Percentiles rank a stretch among this genome's conserved stretches.
These are phyloP conservation scores for Pseudotsuga menziesii DNA, from an alignment of 75 land plant species.

Conservation along the genomic window DNA sequence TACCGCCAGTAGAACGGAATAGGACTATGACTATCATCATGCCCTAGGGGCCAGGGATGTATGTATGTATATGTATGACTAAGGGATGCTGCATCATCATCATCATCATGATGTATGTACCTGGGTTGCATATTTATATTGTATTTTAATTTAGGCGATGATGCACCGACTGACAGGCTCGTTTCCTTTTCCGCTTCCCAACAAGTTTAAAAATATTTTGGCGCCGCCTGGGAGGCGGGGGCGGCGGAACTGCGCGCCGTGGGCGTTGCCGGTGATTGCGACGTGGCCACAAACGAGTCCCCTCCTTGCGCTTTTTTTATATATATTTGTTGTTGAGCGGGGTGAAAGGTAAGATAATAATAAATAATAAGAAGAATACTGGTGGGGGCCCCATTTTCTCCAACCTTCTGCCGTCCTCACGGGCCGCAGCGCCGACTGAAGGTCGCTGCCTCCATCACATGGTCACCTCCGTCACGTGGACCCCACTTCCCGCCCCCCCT, in stretches of 20 bases:
- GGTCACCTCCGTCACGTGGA: neutral
- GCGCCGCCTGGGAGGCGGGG: conserved; percentile 11
- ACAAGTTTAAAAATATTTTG: neutral
- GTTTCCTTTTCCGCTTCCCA: neutral
- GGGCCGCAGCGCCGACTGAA: conserved; percentile 9
- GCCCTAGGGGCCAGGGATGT: no score
- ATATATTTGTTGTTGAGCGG: neutral
- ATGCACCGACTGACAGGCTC: neutral
- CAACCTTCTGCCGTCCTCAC: neutral
- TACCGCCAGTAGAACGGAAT: no score
- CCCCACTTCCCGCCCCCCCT: neutral
- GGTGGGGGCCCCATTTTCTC: conserved; percentile 8
- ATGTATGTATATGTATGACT: no score
- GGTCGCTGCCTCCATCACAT: neutral
- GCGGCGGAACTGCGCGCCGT: conserved; percentile 9
- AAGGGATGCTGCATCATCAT: neutral
- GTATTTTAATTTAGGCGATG: no score
- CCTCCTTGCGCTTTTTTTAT: neutral
- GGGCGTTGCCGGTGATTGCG: conserved; percentile 12
- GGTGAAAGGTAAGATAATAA: neutral
- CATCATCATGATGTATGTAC: conserved; percentile 1
- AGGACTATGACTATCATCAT: no score
- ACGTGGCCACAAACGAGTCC: conserved; percentile 1
- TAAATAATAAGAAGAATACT: no score
- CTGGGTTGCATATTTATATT: neutral